Conservation (phyloP, 495 filamentous ascomycete species). For the Aspergillus nanangensis region DNA sequence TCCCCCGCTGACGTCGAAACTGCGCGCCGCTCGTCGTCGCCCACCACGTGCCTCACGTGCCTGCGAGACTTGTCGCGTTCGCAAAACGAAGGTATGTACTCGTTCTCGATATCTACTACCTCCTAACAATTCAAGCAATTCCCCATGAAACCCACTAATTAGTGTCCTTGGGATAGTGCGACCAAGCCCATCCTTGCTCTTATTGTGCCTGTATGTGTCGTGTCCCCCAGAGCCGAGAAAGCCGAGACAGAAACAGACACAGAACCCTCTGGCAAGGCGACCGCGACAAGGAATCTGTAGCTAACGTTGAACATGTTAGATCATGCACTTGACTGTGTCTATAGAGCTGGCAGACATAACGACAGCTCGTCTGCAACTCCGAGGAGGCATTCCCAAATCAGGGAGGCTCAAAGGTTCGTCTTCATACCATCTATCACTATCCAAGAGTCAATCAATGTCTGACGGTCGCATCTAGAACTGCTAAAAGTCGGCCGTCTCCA, state of each 20-base stretch:
- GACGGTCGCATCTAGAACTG: slow-evolving; percentile 1
- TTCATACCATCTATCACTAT: background rate
- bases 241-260: no score
- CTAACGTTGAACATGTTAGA: no score
- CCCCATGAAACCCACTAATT: background rate
- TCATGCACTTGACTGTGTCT: slow-evolving; percentile 21
- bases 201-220: slow-evolving; percentile 23
- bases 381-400: slow-evolving; percentile 4
- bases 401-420: slow-evolving; percentile 10
- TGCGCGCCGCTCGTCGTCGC: slow-evolving; percentile 10
- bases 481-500: slow-evolving; percentile 15
- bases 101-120: no score
- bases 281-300: no score
- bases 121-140: background rate
- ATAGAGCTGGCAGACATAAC: slow-evolving; percentile 6
- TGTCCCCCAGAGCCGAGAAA: background rate
- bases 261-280: no score
- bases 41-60: slow-evolving; percentile 20
- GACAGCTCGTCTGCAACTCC: slow-evolving; percentile 1
- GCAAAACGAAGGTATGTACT: slow-evolving; percentile 20
- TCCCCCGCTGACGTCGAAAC: slow-evolving; percentile 5
- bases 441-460: no score
- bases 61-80: slow-evolving; percentile 21
- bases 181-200: slow-evolving; percentile 22
- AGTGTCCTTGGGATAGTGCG: slow-evolving; percentile 9